Conservation (phyloP, 2,329 filamentous ascomycete genomes). For the Alternaria ventricosa region DNA sequence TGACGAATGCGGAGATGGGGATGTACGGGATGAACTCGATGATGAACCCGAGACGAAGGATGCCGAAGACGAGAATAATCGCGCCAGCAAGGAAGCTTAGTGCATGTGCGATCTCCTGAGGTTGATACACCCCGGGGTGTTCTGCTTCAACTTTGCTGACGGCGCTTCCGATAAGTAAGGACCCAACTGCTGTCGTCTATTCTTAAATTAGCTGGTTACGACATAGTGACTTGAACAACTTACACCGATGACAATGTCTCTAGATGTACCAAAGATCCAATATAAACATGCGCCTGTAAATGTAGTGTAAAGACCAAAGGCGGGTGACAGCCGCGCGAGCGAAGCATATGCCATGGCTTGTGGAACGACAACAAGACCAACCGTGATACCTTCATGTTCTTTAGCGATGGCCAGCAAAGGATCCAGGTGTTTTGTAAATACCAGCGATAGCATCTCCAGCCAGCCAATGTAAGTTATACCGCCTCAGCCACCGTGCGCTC, state of each 20-base stretch:
- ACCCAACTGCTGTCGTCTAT: conserved; percentile 92
- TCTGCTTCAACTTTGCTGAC: conserved; percentile 67
- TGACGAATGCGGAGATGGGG: conserved; percentile 95
- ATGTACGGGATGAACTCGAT: conserved; percentile 92
- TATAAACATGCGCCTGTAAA: conserved; percentile 95
- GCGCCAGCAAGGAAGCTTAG: conserved; percentile 78
- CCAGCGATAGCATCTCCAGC: conserved; percentile 40
- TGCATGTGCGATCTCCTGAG: conserved; percentile 76
- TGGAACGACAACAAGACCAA: conserved; percentile 82
- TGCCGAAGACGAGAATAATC: conserved; percentile 79
- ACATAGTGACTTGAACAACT: conserved; percentile 45
- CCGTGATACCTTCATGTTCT: conserved; percentile 58
- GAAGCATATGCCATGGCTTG: conserved; percentile 95
- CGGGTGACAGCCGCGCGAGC: conserved; percentile 74
- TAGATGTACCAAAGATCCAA: conserved; percentile 97
- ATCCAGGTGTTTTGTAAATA: conserved; percentile 3
- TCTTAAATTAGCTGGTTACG: conserved; percentile 3
- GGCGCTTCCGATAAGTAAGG: conserved; percentile 82
- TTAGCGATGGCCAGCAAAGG: background rate
- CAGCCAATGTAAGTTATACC: conserved; percentile 44
- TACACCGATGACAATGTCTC: conserved; percentile 95
- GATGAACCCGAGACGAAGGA: conserved; percentile 84
- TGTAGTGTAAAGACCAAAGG: conserved; percentile 90
- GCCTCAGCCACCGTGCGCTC: conserved; percentile 31
- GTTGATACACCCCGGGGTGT: conserved; percentile 62